Percentiles rank a stretch among this genome's conserved stretches.
These are phyloP conservation scores for Chaetomium fimeti DNA, from an alignment of 495 filamentous ascomycete species.

Conservation along the genomic window DNA sequence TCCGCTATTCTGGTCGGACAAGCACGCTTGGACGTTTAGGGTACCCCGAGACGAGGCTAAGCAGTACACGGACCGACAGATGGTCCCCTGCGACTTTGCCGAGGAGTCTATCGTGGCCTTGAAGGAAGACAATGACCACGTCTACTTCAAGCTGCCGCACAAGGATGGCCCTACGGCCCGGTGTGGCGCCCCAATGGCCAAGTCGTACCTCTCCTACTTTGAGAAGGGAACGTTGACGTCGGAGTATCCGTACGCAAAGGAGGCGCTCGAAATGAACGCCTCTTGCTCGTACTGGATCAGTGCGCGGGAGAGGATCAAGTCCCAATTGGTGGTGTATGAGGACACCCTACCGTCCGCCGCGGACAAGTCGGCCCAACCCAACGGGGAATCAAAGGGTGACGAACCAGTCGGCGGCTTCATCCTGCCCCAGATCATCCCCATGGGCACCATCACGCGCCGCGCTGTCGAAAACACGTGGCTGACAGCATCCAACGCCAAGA, in stretches of 20 bases:
- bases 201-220: slow-evolving; percentile 85
- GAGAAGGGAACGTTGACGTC: slow-evolving; percentile 84
- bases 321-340: slow-evolving; percentile 89
- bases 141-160: slow-evolving; percentile 93
- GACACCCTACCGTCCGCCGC: slow-evolving; percentile 48
- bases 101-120: slow-evolving; percentile 67
- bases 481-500: slow-evolving; percentile 94
- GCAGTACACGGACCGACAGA: slow-evolving; percentile 66
- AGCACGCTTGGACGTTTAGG: slow-evolving; percentile 86
- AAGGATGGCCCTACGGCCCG: slow-evolving; percentile 87
- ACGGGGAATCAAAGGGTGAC: neutral
- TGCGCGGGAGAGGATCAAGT: slow-evolving; percentile 84
- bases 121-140: slow-evolving; percentile 61
- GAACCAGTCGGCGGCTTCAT: slow-evolving; percentile 64
- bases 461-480: slow-evolving; percentile 98
- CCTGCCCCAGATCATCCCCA: slow-evolving; percentile 97
- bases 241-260: slow-evolving; percentile 84
- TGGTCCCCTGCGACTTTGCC: slow-evolving; percentile 69
- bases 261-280: slow-evolving; percentile 96
- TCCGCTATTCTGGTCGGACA: slow-evolving; percentile 89
- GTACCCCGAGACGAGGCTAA: slow-evolving; percentile 63
- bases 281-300: slow-evolving; percentile 99
- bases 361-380: neutral
- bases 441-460: slow-evolving; percentile 96
- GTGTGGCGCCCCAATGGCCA: slow-evolving; percentile 82